Evolutionary conservation across 164 flowering plant species (phyloP), one percentile per base, ranked within the genome.

Genomic region (Cinnamomum chago): DNA sequence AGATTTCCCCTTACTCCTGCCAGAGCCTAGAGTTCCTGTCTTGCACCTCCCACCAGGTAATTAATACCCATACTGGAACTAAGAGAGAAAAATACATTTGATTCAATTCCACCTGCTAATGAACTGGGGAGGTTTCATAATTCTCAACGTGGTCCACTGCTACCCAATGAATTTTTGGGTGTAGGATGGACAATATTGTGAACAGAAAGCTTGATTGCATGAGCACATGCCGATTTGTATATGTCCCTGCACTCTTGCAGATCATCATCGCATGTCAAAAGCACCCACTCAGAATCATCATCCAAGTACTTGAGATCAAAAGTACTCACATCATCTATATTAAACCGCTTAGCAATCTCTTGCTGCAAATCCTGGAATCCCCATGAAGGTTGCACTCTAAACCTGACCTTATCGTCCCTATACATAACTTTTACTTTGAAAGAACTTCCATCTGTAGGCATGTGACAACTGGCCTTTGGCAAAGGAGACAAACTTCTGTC

Each of bases 191-290:
- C 72, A 76, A 71, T 58, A 40, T 77, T 81, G 69, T 73, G 80
- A 64, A 92, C 69, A 0, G 80, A 74, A 55, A 94, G 85, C 72
- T 83, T 86, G 60, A 94, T 86, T 40, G 90, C 85, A 73, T 72
- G 79, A 74, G 77, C 77, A 18, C 65, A 51, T 23, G 85, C 76
- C 33, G 85, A 78, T 72, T 74, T 85, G 76, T 82, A 81, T 52
- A 92, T 69, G 60, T 94, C 94, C 24, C 80, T 77, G 71, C 97
- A 91, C 80, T 91, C 98, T 79, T 86, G 87, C 20, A 94, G 81
- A 80, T 94, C 98, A 58, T 84, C 94, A 86, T 92, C 89, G 35
- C 98, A 92, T 72, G 92, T 87, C 77, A 94, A 78, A n/a, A 92
- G 84, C 40, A 94, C 90, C 98, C 98, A 92, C 65, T 94, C 96